These are phyloP conservation scores for Baeospora myosura DNA, from an alignment of 1,284 basidiomycete genomes.

Conservation along the genomic window DNA sequence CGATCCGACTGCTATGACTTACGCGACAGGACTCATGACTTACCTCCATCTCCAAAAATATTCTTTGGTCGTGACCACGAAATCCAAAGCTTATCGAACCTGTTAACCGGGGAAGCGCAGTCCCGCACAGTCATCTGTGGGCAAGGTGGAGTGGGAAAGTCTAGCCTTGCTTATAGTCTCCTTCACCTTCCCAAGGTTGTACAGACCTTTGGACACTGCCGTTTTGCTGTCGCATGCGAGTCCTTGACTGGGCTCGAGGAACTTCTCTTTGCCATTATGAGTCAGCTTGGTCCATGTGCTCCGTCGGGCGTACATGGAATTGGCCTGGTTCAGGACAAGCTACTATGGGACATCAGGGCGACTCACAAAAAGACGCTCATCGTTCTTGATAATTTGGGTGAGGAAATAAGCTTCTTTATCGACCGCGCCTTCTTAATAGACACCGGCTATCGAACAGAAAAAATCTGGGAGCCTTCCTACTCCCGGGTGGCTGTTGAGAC, in stretches of 20 bases:
- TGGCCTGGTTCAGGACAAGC: no score
- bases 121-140: conserved; percentile 12
- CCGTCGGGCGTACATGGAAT: no score
- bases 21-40: not conserved
- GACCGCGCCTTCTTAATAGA: not conserved
- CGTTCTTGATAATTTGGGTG: conserved; percentile 13
- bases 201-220: conserved; percentile 3
- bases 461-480: conserved; percentile 1
- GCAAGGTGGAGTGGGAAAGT: conserved; percentile 12
- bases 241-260: conserved; percentile 4
- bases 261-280: no score
- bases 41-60: conserved; percentile 13
- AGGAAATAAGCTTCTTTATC: not conserved
- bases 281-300: no score
- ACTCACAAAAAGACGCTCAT: no score
- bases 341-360: no score
- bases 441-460: not conserved
- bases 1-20: no score
- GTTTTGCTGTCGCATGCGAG: conserved; percentile 10
- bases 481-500: conserved; percentile 12
- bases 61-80: conserved; percentile 13
- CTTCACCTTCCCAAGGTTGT: conserved; percentile 10
- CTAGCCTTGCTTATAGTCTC: conserved; percentile 7
- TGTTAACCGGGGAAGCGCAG: conserved; percentile 8
- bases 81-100: conserved; percentile 6